phyloP scores from a whole-genome alignment of 2,329 filamentous ascomycete species.

The Myriosclerotinia duriaeana region DNA sequence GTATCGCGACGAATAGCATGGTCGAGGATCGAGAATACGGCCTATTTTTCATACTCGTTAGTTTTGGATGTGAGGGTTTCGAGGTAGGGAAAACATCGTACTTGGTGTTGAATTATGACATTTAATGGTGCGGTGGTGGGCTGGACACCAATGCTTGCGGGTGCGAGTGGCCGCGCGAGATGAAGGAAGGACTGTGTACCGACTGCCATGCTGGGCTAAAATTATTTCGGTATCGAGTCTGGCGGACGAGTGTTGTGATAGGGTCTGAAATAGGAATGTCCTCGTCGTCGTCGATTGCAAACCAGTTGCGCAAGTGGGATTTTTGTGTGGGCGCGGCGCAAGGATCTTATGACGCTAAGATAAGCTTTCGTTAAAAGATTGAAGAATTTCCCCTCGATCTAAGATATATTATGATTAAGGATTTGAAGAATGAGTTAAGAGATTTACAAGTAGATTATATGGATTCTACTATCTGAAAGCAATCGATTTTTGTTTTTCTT shows the following conservation, averaged over 20 bases:
- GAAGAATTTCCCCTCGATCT: constrained; percentile 19
- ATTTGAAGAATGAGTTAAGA: neutral
- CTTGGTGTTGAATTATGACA: constrained; percentile 94
- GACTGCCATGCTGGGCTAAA: constrained; percentile 70
- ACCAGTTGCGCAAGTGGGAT: constrained; percentile 25
- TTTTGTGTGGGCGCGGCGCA: constrained; percentile 26
- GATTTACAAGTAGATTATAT: neutral
- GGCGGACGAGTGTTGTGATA: constrained; percentile 20
- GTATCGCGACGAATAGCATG: constrained; percentile 78
- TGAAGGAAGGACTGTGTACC: constrained; percentile 84
- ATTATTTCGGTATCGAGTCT: constrained; percentile 23
- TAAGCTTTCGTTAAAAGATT: constrained; percentile 41
- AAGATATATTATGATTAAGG: neutral
- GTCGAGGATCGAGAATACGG: constrained; percentile 78
- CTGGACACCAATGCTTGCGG: constrained; percentile 74
- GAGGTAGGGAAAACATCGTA: constrained; percentile 47
- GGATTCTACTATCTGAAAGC: neutral
- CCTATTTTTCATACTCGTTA: constrained; percentile 45
- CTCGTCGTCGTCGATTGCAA: constrained; percentile 24
- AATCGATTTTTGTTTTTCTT: neutral
- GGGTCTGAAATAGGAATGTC: constrained; percentile 9
- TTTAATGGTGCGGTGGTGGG: constrained; percentile 86
- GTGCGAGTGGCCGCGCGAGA: constrained; percentile 87
- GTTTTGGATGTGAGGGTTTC: neutral
- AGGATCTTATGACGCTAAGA: constrained; percentile 48